Base-by-base conservation (phyloP, 208 protist species). In the Leishmania mexicana region DNA sequence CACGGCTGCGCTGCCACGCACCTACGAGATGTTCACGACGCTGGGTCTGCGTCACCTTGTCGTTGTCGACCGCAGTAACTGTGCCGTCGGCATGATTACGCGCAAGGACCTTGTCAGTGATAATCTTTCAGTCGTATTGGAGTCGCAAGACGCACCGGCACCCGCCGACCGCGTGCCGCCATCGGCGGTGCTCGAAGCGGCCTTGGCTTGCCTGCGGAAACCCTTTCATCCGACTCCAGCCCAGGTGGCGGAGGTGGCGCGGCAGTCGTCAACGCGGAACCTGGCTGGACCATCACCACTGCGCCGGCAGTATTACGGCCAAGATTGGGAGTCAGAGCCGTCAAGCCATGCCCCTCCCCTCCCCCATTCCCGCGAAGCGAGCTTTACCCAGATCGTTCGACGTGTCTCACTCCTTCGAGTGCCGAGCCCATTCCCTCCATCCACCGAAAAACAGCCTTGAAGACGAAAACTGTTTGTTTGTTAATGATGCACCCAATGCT, bases 11-110 rank as follows among this genome's bases (percentile, higher is more conserved):
- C 87, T 90, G 51, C 84, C 87, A 74, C 74, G 85, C 42, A 85
- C 85, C 40, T 93, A 93, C 71, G 75, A 81, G 35, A 90, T 93
- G 83, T 93, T 93, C 83, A 85, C 80, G 35, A 87, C 83, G 2
- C 80, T 93, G 15, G 89, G 89, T 24, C 81, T 93, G 45, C 89
- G 89, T 28, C 89, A 90, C 57, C 64, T 90, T 8, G 83, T 89
- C 10, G 89, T 93, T 42, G 89, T 93, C 38, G 71, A 88, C 54
- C 53, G 51, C 42, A 53, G 75, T 19, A 93, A 93, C 76, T 80
- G 81, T 54, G 83, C 85, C 31, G 81, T 89, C 70, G 89, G 89
- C 57, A 86, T 93, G 68, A 88, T 93, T 68, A 93, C 89, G 40
- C 89, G 89, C 60, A 90, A 90, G 51, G 89, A 93, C 78, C 77